Percentiles rank a stretch among this genome's conserved stretches.
These are phyloP conservation scores for Hypericum androsaemum DNA, from an alignment of 345 rosid species.

Conservation along the genomic window DNA sequence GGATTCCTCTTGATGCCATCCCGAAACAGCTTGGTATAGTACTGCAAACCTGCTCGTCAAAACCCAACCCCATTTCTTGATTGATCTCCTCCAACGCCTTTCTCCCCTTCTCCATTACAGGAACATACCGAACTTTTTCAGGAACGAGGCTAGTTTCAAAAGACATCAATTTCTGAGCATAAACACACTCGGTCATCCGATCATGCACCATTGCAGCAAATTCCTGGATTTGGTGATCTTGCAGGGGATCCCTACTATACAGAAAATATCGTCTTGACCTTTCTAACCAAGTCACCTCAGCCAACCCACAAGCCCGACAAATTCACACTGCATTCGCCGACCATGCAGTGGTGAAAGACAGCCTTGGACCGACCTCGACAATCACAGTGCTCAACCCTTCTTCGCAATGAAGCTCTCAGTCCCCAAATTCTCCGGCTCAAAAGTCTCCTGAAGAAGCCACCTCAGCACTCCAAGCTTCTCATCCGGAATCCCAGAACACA, in stretches of 20 bases:
- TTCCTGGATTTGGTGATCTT: slow-evolving; percentile 42
- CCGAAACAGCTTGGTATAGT: slow-evolving; percentile 60
- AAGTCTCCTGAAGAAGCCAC: slow-evolving; percentile 91
- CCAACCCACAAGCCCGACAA: slow-evolving; percentile 66
- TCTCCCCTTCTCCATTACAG: slow-evolving; percentile 81
- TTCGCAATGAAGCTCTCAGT: slow-evolving; percentile 62
- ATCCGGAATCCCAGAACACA: slow-evolving; percentile 28
- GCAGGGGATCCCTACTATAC: slow-evolving; percentile 45
- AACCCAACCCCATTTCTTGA: slow-evolving; percentile 84
- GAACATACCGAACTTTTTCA: slow-evolving; percentile 59
- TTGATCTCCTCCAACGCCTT: slow-evolving; percentile 83
- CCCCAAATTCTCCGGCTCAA: slow-evolving; percentile 80
- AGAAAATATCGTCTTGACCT: slow-evolving; percentile 77
- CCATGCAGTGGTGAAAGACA: slow-evolving; percentile 95
- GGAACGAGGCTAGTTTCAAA: slow-evolving; percentile 62
- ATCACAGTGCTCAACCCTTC: slow-evolving; percentile 47
- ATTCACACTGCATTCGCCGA: slow-evolving; percentile 86
- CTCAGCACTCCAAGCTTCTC: slow-evolving; percentile 49
- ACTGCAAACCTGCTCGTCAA: slow-evolving; percentile 90
- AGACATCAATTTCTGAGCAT: slow-evolving; percentile 44
- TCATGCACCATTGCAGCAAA: slow-evolving; percentile 83
- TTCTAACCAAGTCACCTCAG: slow-evolving; percentile 70
- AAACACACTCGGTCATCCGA: slow-evolving; percentile 84
- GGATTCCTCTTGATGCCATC: slow-evolving; percentile 77
- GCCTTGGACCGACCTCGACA: slow-evolving; percentile 77